Base-by-base conservation (phyloP, 257 asterid species). In the Solanum rostratum region DNA sequence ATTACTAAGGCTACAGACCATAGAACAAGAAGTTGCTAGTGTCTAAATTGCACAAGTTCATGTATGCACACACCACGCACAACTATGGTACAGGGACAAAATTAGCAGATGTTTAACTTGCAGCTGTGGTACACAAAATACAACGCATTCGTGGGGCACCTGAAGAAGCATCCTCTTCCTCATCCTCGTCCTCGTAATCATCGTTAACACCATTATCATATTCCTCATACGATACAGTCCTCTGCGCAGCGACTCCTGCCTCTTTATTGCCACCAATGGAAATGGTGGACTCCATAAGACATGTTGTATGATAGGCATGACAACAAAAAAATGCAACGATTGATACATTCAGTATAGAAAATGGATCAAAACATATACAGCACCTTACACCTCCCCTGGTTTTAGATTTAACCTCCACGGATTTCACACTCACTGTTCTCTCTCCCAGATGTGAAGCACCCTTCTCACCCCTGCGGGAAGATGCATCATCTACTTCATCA, bases 361-460 rank as follows among this genome's bases (percentile, higher is more conserved):
- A 94, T 18, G 98, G 97, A 84, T 95, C 99, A n/a, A 97, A 97
- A 83, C 99, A 97, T 90, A 97, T 92, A 93, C 99, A 97, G 69
- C 99, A 97, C 83, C 98, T 92, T 70, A 95, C 88, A 52, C 97
- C 95, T 13, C 95, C 96, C 87, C 95, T 90, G 66, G 91, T 89
- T 89, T 92, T 97, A 5, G 99, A 93, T 89, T 97, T 97, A 15
- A 93, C 94, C 86, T 90, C 95, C 87, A 90, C 83, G 80, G 87
- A 83, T 91, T 80, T 97, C 85, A 85, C 80, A 90, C 94, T 88
- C 22, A 84, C 84, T 68, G 89, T 86, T 91, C 95, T 88, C 54
- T 90, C 94, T 33, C 85, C 82, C 33, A 84, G 65, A 57, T 82
- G 91, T 60, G 90, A 84, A 59, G 80, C 70, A 60, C 84, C 53